A percentile compares a stretch with the other conserved stretches of the same genome.
Conservation (phyloP, 352 stramenopile genomes). For the Aphanomyces astaci region DNA sequence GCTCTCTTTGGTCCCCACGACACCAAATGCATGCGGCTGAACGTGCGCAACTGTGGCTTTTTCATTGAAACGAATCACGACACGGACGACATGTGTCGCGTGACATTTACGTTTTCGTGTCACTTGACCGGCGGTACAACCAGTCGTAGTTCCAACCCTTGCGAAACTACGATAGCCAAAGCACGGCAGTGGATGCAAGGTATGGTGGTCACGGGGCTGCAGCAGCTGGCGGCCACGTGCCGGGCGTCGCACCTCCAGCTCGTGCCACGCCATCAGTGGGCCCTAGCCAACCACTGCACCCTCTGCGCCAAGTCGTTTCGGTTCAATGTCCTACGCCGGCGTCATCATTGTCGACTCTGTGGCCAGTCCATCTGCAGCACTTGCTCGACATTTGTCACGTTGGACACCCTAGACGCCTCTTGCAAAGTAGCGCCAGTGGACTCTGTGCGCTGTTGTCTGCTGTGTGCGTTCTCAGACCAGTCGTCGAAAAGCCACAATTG, state of each 20-base stretch:
- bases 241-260: slow-evolving; percentile 1
- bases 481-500: no score
- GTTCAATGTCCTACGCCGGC: slow-evolving; percentile 19
- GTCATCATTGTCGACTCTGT: slow-evolving; percentile 36
- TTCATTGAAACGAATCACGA: not conserved
- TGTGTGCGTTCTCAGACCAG: slow-evolving; percentile 9
- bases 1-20: not conserved
- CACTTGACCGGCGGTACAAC: not conserved
- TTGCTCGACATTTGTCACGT: slow-evolving; percentile 28
- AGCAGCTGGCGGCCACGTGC: slow-evolving; percentile 3
- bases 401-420: not conserved
- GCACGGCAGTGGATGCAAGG: slow-evolving; percentile 2
- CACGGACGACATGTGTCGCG: slow-evolving; percentile 8
- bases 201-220: not conserved
- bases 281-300: not conserved
- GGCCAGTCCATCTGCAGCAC: slow-evolving; percentile 38
- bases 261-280: not conserved
- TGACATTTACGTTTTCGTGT: not conserved
- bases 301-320: slow-evolving; percentile 11
- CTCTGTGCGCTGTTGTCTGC: slow-evolving; percentile 3
- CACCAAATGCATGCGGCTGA: not conserved
- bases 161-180: no score
- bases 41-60: not conserved
- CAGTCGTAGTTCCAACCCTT: no score
- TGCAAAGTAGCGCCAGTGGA: not conserved